Percentiles rank a stretch among this genome's conserved stretches.
Conservation (phyloP, 2,329 filamentous ascomycete species). For the Cryphonectria parasitica region DNA sequence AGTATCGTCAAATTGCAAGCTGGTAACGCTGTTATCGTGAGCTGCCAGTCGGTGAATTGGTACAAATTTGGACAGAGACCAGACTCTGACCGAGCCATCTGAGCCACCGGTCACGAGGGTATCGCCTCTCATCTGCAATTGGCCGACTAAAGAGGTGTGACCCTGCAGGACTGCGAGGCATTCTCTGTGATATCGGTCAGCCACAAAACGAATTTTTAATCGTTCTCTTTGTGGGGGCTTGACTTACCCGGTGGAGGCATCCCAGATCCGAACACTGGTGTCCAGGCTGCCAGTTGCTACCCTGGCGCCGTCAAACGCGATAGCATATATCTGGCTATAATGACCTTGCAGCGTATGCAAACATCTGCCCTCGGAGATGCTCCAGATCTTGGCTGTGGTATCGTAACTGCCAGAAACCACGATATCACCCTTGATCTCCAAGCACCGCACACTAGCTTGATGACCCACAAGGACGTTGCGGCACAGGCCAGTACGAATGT, state of each 20-base stretch:
- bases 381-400: constrained; percentile 96
- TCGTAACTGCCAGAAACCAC: constrained; percentile 99
- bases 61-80: constrained; percentile 88
- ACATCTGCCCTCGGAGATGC: constrained; percentile 92
- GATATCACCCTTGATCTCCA: constrained; percentile 94
- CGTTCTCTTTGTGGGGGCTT: not conserved
- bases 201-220: constrained; percentile 26
- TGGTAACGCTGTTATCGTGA: constrained; percentile 98
- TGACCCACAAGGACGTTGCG: constrained; percentile 92
- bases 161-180: constrained; percentile 93
- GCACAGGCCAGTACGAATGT: constrained; percentile 85
- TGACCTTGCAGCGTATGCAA: constrained; percentile 88
- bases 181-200: constrained; percentile 54
- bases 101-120: constrained; percentile 95
- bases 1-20: constrained; percentile 94
- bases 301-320: constrained; percentile 91
- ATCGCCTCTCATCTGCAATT: constrained; percentile 92
- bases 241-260: constrained; percentile 80
- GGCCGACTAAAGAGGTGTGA: constrained; percentile 94
- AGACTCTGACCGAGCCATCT: constrained; percentile 93
- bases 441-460: constrained; percentile 90
- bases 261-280: constrained; percentile 96
- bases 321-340: constrained; percentile 98
- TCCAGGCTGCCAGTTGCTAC: constrained; percentile 96
- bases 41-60: constrained; percentile 94